Percentiles rank a stretch among this genome's conserved stretches.
Evolutionary conservation across 805 yeast species (phyloP).

Genomic region (Starmerella scarabaei): DNA sequence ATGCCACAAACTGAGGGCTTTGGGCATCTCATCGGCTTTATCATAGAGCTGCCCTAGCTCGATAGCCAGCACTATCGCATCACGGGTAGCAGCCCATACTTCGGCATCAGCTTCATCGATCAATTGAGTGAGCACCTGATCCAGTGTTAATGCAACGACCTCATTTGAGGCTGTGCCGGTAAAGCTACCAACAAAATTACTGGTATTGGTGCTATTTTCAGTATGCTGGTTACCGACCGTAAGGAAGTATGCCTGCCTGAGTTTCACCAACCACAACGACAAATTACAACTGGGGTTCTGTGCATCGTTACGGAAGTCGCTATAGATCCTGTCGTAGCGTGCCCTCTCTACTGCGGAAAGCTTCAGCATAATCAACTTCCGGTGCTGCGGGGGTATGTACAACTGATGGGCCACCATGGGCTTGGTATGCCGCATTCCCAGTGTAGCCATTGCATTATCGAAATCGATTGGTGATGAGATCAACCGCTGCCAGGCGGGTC

Average conservation of each 20-base stretch:
- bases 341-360: slow-evolving; percentile 77
- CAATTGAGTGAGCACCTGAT: slow-evolving; percentile 57
- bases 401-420: slow-evolving; percentile 69
- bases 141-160: slow-evolving; percentile 37
- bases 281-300: slow-evolving; percentile 31
- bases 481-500: slow-evolving; percentile 32
- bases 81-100: slow-evolving; percentile 9
- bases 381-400: slow-evolving; percentile 60
- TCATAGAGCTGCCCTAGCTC: slow-evolving; percentile 64
- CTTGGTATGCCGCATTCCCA: slow-evolving; percentile 72
- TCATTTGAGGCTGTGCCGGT: slow-evolving; percentile 3
- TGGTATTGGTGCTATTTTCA: neutral
- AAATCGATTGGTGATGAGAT: slow-evolving; percentile 33
- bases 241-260: slow-evolving; percentile 76
- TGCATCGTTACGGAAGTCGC: slow-evolving; percentile 44
- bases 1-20: slow-evolving; percentile 39
- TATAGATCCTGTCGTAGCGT: slow-evolving; percentile 54
- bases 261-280: slow-evolving; percentile 49
- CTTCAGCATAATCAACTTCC: slow-evolving; percentile 56
- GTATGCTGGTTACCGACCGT: slow-evolving; percentile 32
- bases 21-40: slow-evolving; percentile 36
- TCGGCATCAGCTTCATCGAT: slow-evolving; percentile 42
- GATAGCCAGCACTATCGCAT: slow-evolving; percentile 29
- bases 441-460: slow-evolving; percentile 37
- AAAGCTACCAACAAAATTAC: neutral